Evolutionary conservation across 2,329 filamentous ascomycete genomes (phyloP).

Genomic region (Fusarium nisikadoi): DNA sequence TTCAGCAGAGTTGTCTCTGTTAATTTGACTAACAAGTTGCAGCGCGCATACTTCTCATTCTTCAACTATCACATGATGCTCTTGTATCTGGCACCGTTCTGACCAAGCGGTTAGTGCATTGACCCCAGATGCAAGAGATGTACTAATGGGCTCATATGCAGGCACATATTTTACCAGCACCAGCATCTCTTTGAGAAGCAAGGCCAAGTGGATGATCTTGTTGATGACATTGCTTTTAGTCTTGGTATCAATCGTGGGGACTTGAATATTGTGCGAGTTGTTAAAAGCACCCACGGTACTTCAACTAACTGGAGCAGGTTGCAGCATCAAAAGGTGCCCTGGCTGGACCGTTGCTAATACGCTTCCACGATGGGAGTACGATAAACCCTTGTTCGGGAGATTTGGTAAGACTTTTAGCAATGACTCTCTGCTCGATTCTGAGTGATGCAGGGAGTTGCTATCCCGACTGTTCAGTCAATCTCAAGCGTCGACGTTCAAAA

Average conservation of each 20-base stretch:
- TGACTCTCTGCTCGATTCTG: not conserved
- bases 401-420: slow-evolving; percentile 34
- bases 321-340: slow-evolving; percentile 80
- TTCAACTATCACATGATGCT: slow-evolving; percentile 69
- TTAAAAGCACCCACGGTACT: no score
- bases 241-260: slow-evolving; percentile 71
- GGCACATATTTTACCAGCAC: slow-evolving; percentile 84
- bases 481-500: slow-evolving; percentile 59
- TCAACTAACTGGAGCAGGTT: slow-evolving; percentile 58
- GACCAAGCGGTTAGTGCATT: slow-evolving; percentile 68
- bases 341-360: slow-evolving; percentile 65
- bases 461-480: slow-evolving; percentile 66
- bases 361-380: slow-evolving; percentile 56
- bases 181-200: slow-evolving; percentile 78
- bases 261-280: slow-evolving; percentile 73
- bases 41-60: slow-evolving; percentile 68
- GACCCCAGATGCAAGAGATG: not conserved
- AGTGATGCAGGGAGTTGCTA: slow-evolving; percentile 63
- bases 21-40: not conserved
- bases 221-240: slow-evolving; percentile 79
- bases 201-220: slow-evolving; percentile 72
- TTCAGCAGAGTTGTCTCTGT: not conserved
- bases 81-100: slow-evolving; percentile 64
- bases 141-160: slow-evolving; percentile 48
- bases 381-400: slow-evolving; percentile 48